Evolutionary conservation across 2,329 filamentous ascomycete species (phyloP), one percentile per base, ranked within the genome.

Genomic region (Arthroderma sp.): DNA sequence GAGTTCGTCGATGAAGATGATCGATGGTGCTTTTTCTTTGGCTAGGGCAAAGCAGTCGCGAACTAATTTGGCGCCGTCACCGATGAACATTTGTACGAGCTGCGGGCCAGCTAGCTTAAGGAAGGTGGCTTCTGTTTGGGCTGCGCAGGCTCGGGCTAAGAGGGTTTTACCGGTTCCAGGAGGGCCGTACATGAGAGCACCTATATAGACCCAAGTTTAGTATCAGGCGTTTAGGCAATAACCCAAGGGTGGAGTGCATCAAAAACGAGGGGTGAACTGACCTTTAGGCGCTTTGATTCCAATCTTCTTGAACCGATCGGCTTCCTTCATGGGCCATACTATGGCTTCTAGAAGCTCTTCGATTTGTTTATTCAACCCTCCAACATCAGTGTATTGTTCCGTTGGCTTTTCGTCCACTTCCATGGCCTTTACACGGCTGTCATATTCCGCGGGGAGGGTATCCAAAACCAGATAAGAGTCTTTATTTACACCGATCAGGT

Each of bases 321-420:
- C 88, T 69, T 98, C 89, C 76, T 96, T 96, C 91, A 98, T 98
- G 1, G 91, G 91, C 89, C 89, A 96, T 29, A 98, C 91, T 41
- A 98, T 91, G 45, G 91, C 91, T 70, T 98, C 91, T 6, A 98
- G 88, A 44, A 98, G 76, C 69, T 98, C 93, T 65, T 95, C 89
- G 60, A 98, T 98, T 72, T 98, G 91, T 71, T 98, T 98, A 68
- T 95, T 88, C 57, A 98, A 68, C 42, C 91, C 91, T 68, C 91
- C 91, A 9, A 98, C 93, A 69, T 98, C 91, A 44, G 82, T 91
- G 70, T 98, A 98, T 69, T 96, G 94, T 68, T 98, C 91, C 34
- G 88, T 96, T 6, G 91, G 93, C 74, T 98, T 98, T 75, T 98
- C 93, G 59, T 98, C 91, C 5, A 98, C 91, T 71, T 98, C 93